These are phyloP conservation scores for Enterocytospora artemiae DNA, from an alignment of 371 early-diverging fungal genomes.

Conservation along the genomic window DNA sequence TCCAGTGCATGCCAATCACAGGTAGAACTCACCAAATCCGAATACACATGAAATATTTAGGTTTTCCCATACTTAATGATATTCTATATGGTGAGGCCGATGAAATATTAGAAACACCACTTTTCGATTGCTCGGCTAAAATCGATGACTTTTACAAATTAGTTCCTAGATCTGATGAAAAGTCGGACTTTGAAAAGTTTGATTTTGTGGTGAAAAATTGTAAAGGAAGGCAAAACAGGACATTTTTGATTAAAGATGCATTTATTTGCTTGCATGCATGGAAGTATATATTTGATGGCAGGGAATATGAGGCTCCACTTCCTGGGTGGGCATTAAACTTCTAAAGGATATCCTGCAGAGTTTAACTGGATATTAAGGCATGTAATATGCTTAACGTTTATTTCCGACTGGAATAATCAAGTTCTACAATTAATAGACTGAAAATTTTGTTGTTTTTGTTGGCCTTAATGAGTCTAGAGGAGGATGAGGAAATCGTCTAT, in stretches of 20 bases:
- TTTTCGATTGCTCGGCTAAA: neutral
- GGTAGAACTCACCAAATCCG: conserved; percentile 98
- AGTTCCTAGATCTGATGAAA: no score
- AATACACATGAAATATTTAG: conserved; percentile 84
- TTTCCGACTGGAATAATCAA: no score
- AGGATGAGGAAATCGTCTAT: conserved; percentile 43
- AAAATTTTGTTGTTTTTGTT: no score
- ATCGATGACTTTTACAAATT: conserved; percentile 3
- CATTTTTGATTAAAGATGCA: conserved; percentile 34
- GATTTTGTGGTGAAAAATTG: conserved; percentile 43
- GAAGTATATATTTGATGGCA: conserved; percentile 49
- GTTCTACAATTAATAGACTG: no score
- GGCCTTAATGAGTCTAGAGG: no score
- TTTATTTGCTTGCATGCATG: conserved; percentile 57
- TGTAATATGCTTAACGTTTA: neutral
- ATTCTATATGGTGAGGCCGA: conserved; percentile 52
- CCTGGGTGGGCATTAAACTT: conserved; percentile 58
- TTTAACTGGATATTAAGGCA: neutral
- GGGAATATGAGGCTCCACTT: conserved; percentile 41
- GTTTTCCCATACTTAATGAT: conserved; percentile 89
- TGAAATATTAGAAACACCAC: neutral
- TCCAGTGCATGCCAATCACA: conserved; percentile 69
- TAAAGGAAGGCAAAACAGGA: conserved; percentile 44
- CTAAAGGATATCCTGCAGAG: no score
- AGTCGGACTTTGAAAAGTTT: conserved; percentile 21